Base-by-base conservation (phyloP, 768 basidiomycete species). In the Omphalotus guepiniiformis region DNA sequence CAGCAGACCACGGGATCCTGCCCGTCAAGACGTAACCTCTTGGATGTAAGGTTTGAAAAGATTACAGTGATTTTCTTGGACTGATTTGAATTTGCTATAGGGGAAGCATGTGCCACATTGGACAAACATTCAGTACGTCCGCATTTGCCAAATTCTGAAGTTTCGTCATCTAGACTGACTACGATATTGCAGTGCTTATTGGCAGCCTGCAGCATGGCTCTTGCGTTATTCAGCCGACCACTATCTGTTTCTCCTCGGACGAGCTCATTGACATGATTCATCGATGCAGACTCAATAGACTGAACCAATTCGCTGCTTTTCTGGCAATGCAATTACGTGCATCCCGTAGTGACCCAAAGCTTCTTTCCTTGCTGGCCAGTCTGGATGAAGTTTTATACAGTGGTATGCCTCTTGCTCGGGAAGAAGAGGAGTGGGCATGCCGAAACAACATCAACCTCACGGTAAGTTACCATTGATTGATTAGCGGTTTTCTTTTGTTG, bases 21-120 rank as follows among this genome's bases (percentile, higher is more conserved):
- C 66, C n/a, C 69, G 71, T 27, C 81, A 79, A 60, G 88, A 89
- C 56, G 82, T 89, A 52, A 77, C 79, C 16, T 74, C 77, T 6
- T 85, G 76, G 78, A 75, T 83, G 82, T 83, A 56, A 65, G 82
- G 74, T 37, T 37, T 11, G 25, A n/a, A 18, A 16, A 26, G 7
- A 12, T 26, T 27, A 15, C 42, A 11, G 3, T 29, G 3, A 22
- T 45, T 25, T 18, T 6, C 11, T 36, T 46, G 34, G 35, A 25
- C 35, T 35, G 22, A 12, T 16, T 26, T 25, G 9, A 46, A 26
- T 32, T 23, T 21, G 43, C n/a, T 25, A 22, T 56, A 79, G 78
- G 68, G 78, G 79, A 9, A 76, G 74, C 61, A 76, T 79, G 77
- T 79, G 73, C 49, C 79, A 80, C 56, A 79, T 81, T 45, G 80